A percentile compares a stretch with the other conserved stretches of the same genome.
These are phyloP conservation scores for Pleurotus tuoliensis DNA, from an alignment of 768 basidiomycete genomes.

Conservation along the genomic window DNA sequence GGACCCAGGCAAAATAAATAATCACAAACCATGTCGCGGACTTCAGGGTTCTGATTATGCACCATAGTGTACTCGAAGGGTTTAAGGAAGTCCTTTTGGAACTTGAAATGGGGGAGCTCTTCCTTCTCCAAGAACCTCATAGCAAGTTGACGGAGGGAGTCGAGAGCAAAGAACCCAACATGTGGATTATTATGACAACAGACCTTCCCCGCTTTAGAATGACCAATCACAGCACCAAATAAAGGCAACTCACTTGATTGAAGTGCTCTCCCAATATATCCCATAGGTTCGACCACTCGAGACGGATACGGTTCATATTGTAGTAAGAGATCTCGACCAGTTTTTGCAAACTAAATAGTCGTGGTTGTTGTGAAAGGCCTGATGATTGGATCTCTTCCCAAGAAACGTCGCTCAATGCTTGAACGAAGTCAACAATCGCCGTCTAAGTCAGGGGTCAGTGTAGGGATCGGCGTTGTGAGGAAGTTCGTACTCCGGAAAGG, in stretches of 20 bases:
- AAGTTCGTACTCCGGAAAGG: constrained; percentile 79
- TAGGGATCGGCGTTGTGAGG: not conserved
- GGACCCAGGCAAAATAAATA: no score
- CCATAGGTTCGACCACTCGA: constrained; percentile 99
- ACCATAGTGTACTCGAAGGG: constrained; percentile 99
- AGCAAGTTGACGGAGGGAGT: constrained; percentile 92
- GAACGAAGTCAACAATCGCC: constrained; percentile 97
- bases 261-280: constrained; percentile 98
- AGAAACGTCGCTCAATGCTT: constrained; percentile 92
- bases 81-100: constrained; percentile 98
- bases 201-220: constrained; percentile 51
- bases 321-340: constrained; percentile 99
- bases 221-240: not conserved
- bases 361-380: constrained; percentile 87
- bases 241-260: constrained; percentile 69
- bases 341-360: constrained; percentile 96
- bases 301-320: constrained; percentile 96
- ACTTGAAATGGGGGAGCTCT: constrained; percentile 96
- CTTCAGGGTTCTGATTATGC: constrained; percentile 92
- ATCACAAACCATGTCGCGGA: constrained; percentile 82
- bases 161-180: constrained; percentile 94
- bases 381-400: constrained; percentile 99
- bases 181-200: constrained; percentile 98
- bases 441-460: constrained; percentile 44
- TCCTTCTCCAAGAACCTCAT: constrained; percentile 99